Evolutionary conservation across 2,329 filamentous ascomycete genomes (phyloP).

Genomic region (Conoideocrella luteorostrata): DNA sequence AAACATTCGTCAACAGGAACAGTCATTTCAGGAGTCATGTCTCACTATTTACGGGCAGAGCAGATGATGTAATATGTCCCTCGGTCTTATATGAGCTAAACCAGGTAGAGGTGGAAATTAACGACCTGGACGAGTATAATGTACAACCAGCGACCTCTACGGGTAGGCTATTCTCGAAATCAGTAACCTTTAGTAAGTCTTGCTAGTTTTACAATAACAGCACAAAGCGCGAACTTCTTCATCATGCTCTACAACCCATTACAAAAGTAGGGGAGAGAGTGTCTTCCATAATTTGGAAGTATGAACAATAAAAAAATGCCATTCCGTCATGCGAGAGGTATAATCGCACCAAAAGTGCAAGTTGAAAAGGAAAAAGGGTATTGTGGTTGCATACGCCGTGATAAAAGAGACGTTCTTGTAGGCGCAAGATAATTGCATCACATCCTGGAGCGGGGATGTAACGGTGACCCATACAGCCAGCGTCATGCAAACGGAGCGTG

Average conservation of each 20-base stretch:
- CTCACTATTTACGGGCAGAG: no score
- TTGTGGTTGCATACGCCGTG: slow-evolving; percentile 8
- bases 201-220: slow-evolving; percentile 15
- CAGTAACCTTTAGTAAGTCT: slow-evolving; percentile 3
- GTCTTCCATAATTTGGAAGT: slow-evolving; percentile 9
- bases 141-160: slow-evolving; percentile 13
- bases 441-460: background rate
- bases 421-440: slow-evolving; percentile 2
- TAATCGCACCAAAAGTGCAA: slow-evolving; percentile 13
- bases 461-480: background rate
- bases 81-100: slow-evolving; percentile 8
- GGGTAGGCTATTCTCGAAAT: slow-evolving; percentile 6
- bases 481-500: slow-evolving; percentile 13
- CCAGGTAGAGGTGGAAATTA: slow-evolving; percentile 3
- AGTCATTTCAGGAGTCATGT: background rate
- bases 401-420: background rate
- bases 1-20: no score
- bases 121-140: slow-evolving; percentile 12
- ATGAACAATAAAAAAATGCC: slow-evolving; percentile 15
- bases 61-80: background rate
- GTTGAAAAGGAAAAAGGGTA: slow-evolving; percentile 6
- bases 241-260: slow-evolving; percentile 12
- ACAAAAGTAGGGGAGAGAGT: slow-evolving; percentile 10
- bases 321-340: slow-evolving; percentile 19
- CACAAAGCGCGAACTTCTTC: slow-evolving; percentile 11